Evolutionary conservation across 345 rosid species (phyloP).

Genomic region (Arabis alpina): DNA sequence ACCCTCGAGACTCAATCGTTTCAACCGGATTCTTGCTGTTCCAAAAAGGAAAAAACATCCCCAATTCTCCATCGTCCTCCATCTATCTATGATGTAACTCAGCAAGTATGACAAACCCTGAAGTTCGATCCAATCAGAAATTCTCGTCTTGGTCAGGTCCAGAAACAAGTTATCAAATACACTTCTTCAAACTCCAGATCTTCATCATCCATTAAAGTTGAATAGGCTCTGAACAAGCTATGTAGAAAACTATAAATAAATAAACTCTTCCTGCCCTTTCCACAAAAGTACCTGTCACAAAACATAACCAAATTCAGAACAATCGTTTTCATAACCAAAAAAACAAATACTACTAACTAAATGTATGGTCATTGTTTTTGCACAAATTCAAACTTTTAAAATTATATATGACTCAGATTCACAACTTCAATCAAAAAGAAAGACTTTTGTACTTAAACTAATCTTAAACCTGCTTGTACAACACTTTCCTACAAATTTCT

Average conservation of each 20-base stretch:
- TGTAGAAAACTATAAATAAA: not conserved
- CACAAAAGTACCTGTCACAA: slow-evolving; percentile 15
- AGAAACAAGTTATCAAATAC: slow-evolving; percentile 8
- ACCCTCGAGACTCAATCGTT: slow-evolving; percentile 56
- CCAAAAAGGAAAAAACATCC: slow-evolving; percentile 55
- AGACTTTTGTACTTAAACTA: not conserved
- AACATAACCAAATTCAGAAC: slow-evolving; percentile 6
- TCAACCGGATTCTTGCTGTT: slow-evolving; percentile 56
- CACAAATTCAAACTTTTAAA: not conserved
- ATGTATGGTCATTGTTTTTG: not conserved
- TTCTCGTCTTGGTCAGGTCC: slow-evolving; percentile 19
- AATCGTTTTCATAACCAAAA: slow-evolving; percentile 10
- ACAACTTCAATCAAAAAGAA: not conserved
- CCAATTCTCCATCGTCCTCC: slow-evolving; percentile 70
- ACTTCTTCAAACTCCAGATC: slow-evolving; percentile 20
- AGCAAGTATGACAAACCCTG: slow-evolving; percentile 1
- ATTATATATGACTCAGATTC: slow-evolving; percentile 3
- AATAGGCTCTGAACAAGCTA: not conserved
- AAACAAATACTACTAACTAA: not conserved
- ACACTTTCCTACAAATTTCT: no score
- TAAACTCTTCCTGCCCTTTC: slow-evolving; percentile 2
- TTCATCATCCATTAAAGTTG: slow-evolving; percentile 28
- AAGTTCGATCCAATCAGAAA: not conserved
- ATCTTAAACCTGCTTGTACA: not conserved
- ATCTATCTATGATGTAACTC: slow-evolving; percentile 41